These are phyloP conservation scores for Geosmithia flava DNA, from an alignment of 2,329 filamentous ascomycete genomes.

Conservation along the genomic window DNA sequence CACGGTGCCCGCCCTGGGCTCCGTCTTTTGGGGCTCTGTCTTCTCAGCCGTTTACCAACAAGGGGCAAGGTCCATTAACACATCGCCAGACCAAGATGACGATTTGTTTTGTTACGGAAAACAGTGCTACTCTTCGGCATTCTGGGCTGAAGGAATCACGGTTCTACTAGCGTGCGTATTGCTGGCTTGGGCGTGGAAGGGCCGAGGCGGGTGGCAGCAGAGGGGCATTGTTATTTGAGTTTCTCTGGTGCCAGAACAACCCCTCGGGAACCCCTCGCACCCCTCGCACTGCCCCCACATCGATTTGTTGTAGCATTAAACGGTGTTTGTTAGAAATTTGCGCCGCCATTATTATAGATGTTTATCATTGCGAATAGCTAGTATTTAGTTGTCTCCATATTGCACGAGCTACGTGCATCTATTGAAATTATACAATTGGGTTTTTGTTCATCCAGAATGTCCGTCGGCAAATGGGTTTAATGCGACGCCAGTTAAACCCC, in stretches of 20 bases:
- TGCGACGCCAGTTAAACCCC: too few relatives aligned
- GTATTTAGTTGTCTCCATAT: too few relatives aligned
- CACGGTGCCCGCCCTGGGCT: constrained; percentile 78
- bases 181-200: constrained; percentile 73
- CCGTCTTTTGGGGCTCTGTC: constrained; percentile 81
- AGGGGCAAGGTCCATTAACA: constrained; percentile 31
- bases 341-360: background rate
- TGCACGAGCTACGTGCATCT: background rate
- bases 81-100: constrained; percentile 22
- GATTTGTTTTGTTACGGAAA: constrained; percentile 67
- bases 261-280: too few relatives aligned
- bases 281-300: too few relatives aligned
- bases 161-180: constrained; percentile 66
- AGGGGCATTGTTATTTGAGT: constrained; percentile 55
- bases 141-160: constrained; percentile 75
- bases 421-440: background rate
- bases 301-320: background rate
- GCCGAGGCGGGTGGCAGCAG: constrained; percentile 60
- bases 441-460: too few relatives aligned
- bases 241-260: background rate
- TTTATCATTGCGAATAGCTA: background rate
- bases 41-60: constrained; percentile 73
- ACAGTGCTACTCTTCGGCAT: constrained; percentile 67
- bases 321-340: background rate
- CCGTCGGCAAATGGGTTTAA: too few relatives aligned